These are phyloP conservation scores for Cucurbita ficifolia DNA, from an alignment of 306 rosid genomes.

Conservation along the genomic window DNA sequence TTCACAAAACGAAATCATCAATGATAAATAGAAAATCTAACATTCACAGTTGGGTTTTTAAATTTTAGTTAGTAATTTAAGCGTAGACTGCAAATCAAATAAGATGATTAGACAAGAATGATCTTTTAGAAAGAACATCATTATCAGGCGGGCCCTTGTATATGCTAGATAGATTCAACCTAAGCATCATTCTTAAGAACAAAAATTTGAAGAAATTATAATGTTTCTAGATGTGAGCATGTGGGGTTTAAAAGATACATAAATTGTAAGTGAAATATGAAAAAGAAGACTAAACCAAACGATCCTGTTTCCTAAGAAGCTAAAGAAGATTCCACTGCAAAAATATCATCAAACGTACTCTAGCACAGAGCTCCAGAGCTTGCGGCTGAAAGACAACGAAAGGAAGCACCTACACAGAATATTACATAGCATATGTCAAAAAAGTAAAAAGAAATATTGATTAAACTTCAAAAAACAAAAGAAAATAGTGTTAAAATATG, in stretches of 20 bases:
- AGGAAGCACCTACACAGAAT: constrained; percentile 45
- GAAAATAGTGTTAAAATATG: neutral
- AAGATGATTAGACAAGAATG: neutral
- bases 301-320: neutral
- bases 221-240: neutral
- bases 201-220: neutral
- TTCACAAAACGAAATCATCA: neutral
- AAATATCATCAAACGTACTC: constrained; percentile 39
- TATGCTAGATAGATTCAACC: neutral
- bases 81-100: neutral
- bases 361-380: constrained; percentile 89
- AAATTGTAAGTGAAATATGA: neutral
- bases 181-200: neutral
- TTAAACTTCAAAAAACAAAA: neutral
- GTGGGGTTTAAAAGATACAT: neutral
- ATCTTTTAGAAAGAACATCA: neutral
- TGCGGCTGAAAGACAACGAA: constrained; percentile 50
- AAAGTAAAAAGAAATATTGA: neutral
- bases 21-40: neutral
- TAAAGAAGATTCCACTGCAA: neutral
- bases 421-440: neutral
- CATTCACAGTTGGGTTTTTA: neutral
- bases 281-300: neutral
- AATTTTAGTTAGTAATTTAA: neutral
- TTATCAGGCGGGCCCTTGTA: neutral